A percentile compares a stretch with the other conserved stretches of the same genome.
These are phyloP conservation scores for Dendrocalamus sinicus DNA, from an alignment of 176 grass and related monocot species.

Conservation along the genomic window DNA sequence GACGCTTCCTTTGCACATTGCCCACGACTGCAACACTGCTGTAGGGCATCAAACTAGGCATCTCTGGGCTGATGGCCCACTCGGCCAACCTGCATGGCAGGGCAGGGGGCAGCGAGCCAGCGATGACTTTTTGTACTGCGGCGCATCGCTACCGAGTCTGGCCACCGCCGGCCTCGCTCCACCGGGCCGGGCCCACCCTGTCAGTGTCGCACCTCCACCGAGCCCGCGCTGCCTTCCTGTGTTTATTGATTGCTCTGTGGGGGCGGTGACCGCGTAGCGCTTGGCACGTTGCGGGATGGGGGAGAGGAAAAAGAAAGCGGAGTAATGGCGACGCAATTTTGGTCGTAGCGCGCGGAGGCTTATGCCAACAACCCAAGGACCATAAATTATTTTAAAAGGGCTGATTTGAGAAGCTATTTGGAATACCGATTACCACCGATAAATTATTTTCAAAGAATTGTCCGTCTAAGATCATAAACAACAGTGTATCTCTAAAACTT, in stretches of 20 bases:
- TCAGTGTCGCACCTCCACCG: not conserved
- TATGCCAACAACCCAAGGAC: too few relatives aligned
- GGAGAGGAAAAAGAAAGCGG: not conserved
- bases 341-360: too few relatives aligned
- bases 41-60: not conserved
- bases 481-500: too few relatives aligned
- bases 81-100: not conserved
- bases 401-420: too few relatives aligned
- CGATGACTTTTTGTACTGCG: not conserved
- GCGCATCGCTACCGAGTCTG: not conserved
- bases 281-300: not conserved
- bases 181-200: too few relatives aligned
- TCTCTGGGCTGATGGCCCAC: not conserved
- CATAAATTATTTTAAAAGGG: too few relatives aligned
- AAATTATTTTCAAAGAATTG: too few relatives aligned
- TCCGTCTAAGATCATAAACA: too few relatives aligned
- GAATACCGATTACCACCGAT: too few relatives aligned
- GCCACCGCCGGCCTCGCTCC: not conserved
- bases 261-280: not conserved
- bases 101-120: not conserved
- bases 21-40: too few relatives aligned
- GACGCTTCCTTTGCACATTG: not conserved
- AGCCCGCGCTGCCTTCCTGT: not conserved
- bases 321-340: conserved; percentile 7
- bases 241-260: not conserved